These are phyloP conservation scores for Porogramme epimiltina DNA, from an alignment of 1,284 basidiomycete species.

Conservation along the genomic window DNA sequence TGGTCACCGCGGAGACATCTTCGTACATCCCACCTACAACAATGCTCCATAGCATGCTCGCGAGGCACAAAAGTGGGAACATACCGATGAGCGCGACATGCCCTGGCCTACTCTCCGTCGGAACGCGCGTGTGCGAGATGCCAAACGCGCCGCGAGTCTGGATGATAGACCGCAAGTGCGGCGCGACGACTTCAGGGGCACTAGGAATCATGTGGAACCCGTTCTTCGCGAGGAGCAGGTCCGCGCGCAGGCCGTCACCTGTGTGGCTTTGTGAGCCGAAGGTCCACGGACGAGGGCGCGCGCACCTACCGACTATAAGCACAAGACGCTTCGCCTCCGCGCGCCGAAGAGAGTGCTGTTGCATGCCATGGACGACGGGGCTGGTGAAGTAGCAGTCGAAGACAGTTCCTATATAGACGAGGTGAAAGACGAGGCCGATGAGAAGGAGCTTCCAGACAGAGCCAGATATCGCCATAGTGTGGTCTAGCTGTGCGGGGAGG, in stretches of 20 bases:
- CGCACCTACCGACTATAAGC: constrained; percentile 71
- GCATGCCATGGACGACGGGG: constrained; percentile 77
- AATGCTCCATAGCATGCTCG: not conserved
- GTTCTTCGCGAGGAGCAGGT: constrained; percentile 73
- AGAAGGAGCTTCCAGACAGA: constrained; percentile 46
- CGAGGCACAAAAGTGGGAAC: constrained; percentile 13
- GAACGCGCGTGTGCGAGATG: constrained; percentile 85
- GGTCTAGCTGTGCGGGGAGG: not conserved
- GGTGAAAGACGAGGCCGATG: constrained; percentile 74
- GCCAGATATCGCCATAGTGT: constrained; percentile 10
- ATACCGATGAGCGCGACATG: constrained; percentile 87
- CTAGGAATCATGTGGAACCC: constrained; percentile 55
- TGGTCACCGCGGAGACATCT: constrained; percentile 88
- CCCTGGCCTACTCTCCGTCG: constrained; percentile 88
- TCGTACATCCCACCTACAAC: constrained; percentile 84
- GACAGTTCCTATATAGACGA: constrained; percentile 72
- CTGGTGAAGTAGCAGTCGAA: constrained; percentile 92
- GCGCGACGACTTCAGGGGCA: constrained; percentile 70
- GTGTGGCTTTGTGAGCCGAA: constrained; percentile 1
- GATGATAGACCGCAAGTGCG: constrained; percentile 70
- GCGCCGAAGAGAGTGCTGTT: constrained; percentile 45
- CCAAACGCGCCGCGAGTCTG: constrained; percentile 78
- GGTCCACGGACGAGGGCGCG: not conserved
- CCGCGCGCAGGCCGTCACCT: constrained; percentile 86
- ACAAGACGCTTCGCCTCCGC: constrained; percentile 75